Evolutionary conservation across 257 asterid genomes (phyloP), one percentile per base, ranked within the genome.

Genomic region (Solanum rostratum): DNA sequence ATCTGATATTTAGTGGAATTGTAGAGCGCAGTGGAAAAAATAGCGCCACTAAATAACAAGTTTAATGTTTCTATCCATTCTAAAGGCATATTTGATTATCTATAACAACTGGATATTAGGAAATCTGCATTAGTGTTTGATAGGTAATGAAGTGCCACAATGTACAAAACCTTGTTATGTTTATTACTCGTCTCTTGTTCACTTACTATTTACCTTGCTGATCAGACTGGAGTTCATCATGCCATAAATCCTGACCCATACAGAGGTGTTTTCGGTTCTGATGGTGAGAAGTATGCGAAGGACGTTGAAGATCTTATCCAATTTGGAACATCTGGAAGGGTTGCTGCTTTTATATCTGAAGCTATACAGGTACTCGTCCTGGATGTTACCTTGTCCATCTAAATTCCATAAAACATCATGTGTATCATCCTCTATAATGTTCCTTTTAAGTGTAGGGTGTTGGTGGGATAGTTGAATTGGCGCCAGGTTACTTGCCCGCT

Each of bases 391-490:
- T 76, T 80, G 59, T 39, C 54, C 41, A 10, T 66, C 59, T 52
- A 24, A 74, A n/a, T 19, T 14, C n/a, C 20, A 10, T 43, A 29
- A 14, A 71, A 39, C 63, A 78, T 78, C 4, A 19, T 10, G 62
- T 76, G 43, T 9, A 76, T 49, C 45, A 29, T 78, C 81, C 57
- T 78, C 82, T 16, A 78, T 45, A 18, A 78, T 78, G 6, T 78
- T 50, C 46, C 27, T 78, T 74, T 78, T 9, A 3, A 27, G 3
- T 78, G 63, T 78, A 96, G 99, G 98, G 99, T 79, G 99, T 95
- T 60, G 99, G 99, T 86, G 99, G 99, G 54, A 89, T 96, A 41
- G 86, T 93, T 92, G 99, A 96, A 91, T 92, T 95, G 92, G 99
- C 99, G 15, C 99, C 98, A 0, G 99, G 98, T 79, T 96, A 96